Evolutionary conservation across 371 early-diverging fungal genomes (phyloP), one percentile per base, ranked within the genome.

Genomic region (Actinomortierella wolfii): DNA sequence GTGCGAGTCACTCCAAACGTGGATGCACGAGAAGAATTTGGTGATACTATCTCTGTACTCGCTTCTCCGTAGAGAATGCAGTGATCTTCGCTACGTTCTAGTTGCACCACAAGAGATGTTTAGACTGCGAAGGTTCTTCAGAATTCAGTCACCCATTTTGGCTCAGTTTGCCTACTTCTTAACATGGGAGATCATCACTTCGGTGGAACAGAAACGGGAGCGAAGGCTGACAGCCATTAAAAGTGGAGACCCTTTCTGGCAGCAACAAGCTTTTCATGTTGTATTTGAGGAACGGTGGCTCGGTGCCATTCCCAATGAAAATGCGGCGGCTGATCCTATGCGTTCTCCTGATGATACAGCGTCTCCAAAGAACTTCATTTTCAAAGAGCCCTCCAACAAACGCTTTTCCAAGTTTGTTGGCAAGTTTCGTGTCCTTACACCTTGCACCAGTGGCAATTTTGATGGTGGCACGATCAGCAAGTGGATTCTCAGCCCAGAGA

Each of bases 101-200:
- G 5, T 74, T 42, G 64, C 61, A 1, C 51, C 67, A 5, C 67
- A 64, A 18, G 44, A 44, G 5, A 47, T 54, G 4, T 74, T 74
- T 64, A 63, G 48, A 49, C 48, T 74, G 57, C 56, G 67, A 11
- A 29, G 54, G 28, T 57, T 50, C 7, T 25, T 74, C 46, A 51
- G 54, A 0, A 46, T 74, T 29, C 42, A 59, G 18, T 4, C 51
- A 14, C 51, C 24, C 18, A 54, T 63, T 18, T 56, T 74, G 14
- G 59, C 67, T 0, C 74, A 74, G 44, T 60, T 74, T 54, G 74
- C 64, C 6, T 74, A 59, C 61, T 74, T 74, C 41, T 34, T 60
- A 14, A 59, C 63, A 29, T 74, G 74, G 74, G 74, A 74, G 21
- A 60, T 61, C 15, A 67, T 74, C 57, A 57, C 49, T 4, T 26